A percentile compares a stretch with the other conserved stretches of the same genome.
phyloP scores from a whole-genome alignment of 257 asterid species.

The Lavandula angustifolia region DNA sequence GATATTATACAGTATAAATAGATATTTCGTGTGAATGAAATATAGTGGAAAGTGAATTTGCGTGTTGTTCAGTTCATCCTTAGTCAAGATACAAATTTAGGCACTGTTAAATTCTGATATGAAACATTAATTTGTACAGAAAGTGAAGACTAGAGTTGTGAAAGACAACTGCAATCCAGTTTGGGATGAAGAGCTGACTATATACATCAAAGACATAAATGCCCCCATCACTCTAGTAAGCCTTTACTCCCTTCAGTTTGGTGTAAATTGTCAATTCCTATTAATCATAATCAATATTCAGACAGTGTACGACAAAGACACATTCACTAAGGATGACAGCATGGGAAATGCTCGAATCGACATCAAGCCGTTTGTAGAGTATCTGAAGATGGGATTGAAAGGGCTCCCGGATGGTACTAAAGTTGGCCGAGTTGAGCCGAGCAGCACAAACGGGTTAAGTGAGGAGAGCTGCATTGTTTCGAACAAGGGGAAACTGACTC shows the following conservation, averaged over 20 bases:
- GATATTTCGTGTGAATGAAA: background rate
- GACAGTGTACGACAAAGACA: conserved; percentile 78
- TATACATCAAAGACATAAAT: conserved; percentile 52
- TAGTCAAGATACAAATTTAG: no score
- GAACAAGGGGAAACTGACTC: conserved; percentile 59
- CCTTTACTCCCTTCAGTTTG: background rate
- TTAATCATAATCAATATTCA: conserved; percentile 21
- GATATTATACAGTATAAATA: no score
- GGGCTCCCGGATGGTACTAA: conserved; percentile 53
- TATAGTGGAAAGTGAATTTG: background rate
- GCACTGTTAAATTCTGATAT: background rate
- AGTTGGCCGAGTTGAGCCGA: conserved; percentile 52
- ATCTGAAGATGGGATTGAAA: conserved; percentile 47
- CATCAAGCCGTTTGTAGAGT: conserved; percentile 55
- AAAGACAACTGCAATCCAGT: conserved; percentile 63
- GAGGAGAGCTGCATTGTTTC: conserved; percentile 60
- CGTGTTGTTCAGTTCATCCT: no score
- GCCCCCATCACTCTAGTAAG: conserved; percentile 61
- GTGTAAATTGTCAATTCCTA: background rate
- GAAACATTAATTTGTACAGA: conserved; percentile 41
- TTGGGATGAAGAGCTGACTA: conserved; percentile 73
- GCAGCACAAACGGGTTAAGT: conserved; percentile 49
- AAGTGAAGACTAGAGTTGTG: conserved; percentile 62
- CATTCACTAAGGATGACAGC: conserved; percentile 62
- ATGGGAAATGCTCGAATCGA: conserved; percentile 69